A percentile compares a stretch with the other conserved stretches of the same genome.
These are phyloP conservation scores for Halenospora varia DNA, from an alignment of 495 filamentous ascomycete species.

Conservation along the genomic window DNA sequence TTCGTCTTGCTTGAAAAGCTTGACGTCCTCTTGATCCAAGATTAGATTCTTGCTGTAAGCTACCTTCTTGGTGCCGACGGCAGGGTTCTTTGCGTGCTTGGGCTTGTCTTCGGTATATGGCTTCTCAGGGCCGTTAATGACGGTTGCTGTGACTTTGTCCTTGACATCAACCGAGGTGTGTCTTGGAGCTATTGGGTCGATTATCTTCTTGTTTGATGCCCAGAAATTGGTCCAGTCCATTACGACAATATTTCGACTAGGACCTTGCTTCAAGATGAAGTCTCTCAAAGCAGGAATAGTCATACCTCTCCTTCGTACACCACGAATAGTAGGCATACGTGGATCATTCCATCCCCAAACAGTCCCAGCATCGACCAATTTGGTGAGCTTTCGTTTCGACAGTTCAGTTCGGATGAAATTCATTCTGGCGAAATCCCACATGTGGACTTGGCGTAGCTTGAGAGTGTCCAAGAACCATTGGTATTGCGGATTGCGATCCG, in stretches of 20 bases:
- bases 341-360: conserved; percentile 88
- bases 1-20: conserved; percentile 66
- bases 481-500: conserved; percentile 95
- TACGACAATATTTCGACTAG: conserved; percentile 71
- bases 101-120: conserved; percentile 65
- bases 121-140: conserved; percentile 53
- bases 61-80: conserved; percentile 73
- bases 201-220: conserved; percentile 83
- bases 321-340: conserved; percentile 76
- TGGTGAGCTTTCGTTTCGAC: conserved; percentile 93
- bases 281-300: conserved; percentile 73
- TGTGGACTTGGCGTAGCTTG: conserved; percentile 80
- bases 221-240: conserved; percentile 80
- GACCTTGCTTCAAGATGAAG: conserved; percentile 81
- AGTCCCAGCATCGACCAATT: conserved; percentile 78
- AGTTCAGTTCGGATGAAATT: conserved; percentile 91
- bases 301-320: conserved; percentile 74
- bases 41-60: conserved; percentile 59
- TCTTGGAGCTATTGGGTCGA: conserved; percentile 71
- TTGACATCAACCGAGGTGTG: conserved; percentile 65
- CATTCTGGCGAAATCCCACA: conserved; percentile 97
- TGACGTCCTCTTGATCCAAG: conserved; percentile 74
- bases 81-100: conserved; percentile 69
- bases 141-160: conserved; percentile 54
- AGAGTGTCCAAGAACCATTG: conserved; percentile 91